Conservation (phyloP, 257 asterid genomes). For the Ehretia macrophylla region DNA sequence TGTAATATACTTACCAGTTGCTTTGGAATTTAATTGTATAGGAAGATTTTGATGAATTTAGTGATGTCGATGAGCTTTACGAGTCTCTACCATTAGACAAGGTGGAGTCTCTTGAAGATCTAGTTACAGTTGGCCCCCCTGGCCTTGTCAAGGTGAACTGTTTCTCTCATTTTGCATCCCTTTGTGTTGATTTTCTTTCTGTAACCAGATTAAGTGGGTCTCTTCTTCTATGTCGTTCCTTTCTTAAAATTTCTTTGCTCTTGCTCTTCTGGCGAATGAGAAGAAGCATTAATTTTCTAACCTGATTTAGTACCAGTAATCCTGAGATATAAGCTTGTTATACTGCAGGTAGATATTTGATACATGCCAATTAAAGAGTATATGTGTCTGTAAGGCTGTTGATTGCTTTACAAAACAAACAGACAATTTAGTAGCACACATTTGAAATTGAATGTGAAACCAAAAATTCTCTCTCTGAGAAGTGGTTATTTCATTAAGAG, state of each 20-base stretch:
- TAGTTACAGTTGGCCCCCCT: slow-evolving; percentile 82
- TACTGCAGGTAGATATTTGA: too few species aligned
- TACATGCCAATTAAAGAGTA: too few species aligned
- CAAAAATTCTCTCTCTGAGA: too few species aligned
- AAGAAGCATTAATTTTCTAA: too few species aligned
- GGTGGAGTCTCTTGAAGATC: slow-evolving; percentile 98
- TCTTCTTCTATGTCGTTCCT: slow-evolving; percentile 2
- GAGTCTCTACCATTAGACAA: slow-evolving; percentile 87
- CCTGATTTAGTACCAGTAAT: too few species aligned
- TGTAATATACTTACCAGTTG: slow-evolving; percentile 4
- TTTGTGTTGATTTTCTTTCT: slow-evolving; percentile 9
- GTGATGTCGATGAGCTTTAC: slow-evolving; percentile 95
- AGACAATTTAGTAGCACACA: too few species aligned
- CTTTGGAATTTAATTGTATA: slow-evolving; percentile 21
- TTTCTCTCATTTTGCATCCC: slow-evolving; percentile 12
- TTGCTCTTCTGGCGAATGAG: too few species aligned
- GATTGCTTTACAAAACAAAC: too few species aligned
- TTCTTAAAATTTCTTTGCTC: neutral
- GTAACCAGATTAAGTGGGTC: neutral
- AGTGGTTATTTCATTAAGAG: too few species aligned
- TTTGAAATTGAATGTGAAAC: too few species aligned
- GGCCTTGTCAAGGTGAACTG: slow-evolving; percentile 74
- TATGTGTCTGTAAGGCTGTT: too few species aligned
- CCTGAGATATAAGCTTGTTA: too few species aligned
- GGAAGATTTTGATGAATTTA: slow-evolving; percentile 96